Evolutionary conservation across 116 monocot species (phyloP).

Genomic region (Zostera marina): DNA sequence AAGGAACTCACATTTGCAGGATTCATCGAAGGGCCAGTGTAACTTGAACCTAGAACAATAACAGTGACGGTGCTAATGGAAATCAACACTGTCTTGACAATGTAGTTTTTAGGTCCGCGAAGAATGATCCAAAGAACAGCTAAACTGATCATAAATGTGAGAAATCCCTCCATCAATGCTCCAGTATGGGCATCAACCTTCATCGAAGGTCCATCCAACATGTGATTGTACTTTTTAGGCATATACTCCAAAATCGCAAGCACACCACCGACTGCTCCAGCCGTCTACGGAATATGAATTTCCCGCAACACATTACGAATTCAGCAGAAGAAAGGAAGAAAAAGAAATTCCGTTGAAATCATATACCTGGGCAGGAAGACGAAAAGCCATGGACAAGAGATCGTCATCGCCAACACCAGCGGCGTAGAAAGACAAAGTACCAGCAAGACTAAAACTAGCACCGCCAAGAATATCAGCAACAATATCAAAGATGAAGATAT

Average conservation of each 20-base stretch:
- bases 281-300: constrained; percentile 18
- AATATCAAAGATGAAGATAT: constrained; percentile 23
- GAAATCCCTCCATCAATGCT: constrained; percentile 42
- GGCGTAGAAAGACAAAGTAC: constrained; percentile 37
- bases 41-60: constrained; percentile 36
- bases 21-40: constrained; percentile 79
- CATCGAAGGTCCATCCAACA: constrained; percentile 43
- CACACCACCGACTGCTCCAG: constrained; percentile 56
- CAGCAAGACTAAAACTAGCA: constrained; percentile 49
- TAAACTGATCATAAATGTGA: constrained; percentile 48
- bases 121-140: constrained; percentile 44
- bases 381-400: constrained; percentile 38
- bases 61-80: constrained; percentile 31
- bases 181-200: constrained; percentile 55
- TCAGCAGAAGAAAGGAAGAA: too few species aligned
- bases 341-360: too few species aligned
- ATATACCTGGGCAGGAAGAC: constrained; percentile 47
- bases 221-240: constrained; percentile 67
- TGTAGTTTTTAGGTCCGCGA: constrained; percentile 40
- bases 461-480: constrained; percentile 30
- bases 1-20: constrained; percentile 57
- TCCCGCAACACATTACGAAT: background rate
- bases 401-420: constrained; percentile 32
- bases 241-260: constrained; percentile 44
- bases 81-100: constrained; percentile 43